Evolutionary conservation across 2,329 filamentous ascomycete genomes (phyloP), one percentile per base, ranked within the genome.

Genomic region (Drechmeria coniospora): DNA sequence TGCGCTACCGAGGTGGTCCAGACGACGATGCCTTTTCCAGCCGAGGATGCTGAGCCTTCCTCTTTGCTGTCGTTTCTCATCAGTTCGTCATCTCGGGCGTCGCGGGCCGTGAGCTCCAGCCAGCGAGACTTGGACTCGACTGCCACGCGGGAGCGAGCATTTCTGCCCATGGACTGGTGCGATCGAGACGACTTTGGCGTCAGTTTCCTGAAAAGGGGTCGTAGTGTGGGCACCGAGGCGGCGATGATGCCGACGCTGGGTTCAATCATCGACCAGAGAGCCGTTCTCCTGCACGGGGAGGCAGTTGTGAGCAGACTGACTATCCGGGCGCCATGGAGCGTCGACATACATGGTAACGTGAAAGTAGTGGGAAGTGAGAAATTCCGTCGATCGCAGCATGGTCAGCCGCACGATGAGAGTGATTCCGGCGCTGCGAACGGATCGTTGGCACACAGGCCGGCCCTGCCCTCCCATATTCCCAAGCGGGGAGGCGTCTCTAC

Each of bases 181-280:
- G 27, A 9, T 9, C 16, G 19, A 20, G 23, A 20, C 15, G 14
- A 8, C 6, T 14, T 18, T 8, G 16, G 15, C 5, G 9, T 12
- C 14, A 21, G 15, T 22, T 27, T 29, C 18, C 15, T 32, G 27
- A 32, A 27, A 4, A 32, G 25, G 5, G 31, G 31, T 8, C 31
- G 31, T n/a, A 32, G 11, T n/a, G 31, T 32, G 11, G 31, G 31
- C 18, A 32, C 6, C 18, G 24, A 32, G 5, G 31, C 31, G 18
- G 31, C 31, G 1, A 30, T 23, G 25, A 32, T 29, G 25, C 27
- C 31, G 16, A 32, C 27, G 12, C 24, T 17, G 11, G 31, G 25
- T 21, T 32, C 31, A 25, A 32, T 27, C 16, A 27, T 29, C 21
- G 31, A 24, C 31, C 31, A 32, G 4, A 32, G 15, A 5, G 31